Base-by-base conservation (phyloP, 352 stramenopile genomes). In the Pythium plurisporium region DNA sequence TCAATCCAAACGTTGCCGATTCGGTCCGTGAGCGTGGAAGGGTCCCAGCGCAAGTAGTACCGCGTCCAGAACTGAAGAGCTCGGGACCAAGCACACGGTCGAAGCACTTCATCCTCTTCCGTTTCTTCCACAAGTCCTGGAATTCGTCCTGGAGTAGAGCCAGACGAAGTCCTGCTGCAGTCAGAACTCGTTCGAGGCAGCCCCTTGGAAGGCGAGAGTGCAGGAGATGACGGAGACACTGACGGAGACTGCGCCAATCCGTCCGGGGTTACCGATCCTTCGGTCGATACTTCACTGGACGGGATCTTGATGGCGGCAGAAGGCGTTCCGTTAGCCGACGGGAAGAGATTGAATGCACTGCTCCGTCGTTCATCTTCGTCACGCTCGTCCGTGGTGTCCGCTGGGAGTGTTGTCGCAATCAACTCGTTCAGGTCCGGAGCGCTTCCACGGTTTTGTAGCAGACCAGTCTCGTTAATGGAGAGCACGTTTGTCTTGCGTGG, bases 41-140 rank as follows among this genome's bases (percentile, higher is more conserved):
- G 72, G 38, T 94, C 80, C 79, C 81, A 92, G 5, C 84, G 79
- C 52, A 94, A 51, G 33, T 91, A 94, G 54, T 92, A 94, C 15
- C 79, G 70, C 12, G 73, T 69, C 84, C 84, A 94, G 23, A 94
- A 90, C 36, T 72, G 66, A 11, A 94, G 59, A 31, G 78, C 73
- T 25, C 87, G 88, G 15, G 87, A 79, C 42, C 77, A 75, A 22
- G 70, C 79, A 33, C 77, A 86, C 22, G 82, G 84, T 9, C 88
- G 66, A 17, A 94, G 78, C 33, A 92, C 73, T 47, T 89, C 73
- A 47, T 85, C 73, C 3, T 65, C 57, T 14, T 65, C 57, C 6
- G 34, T 19, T 10, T 54, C 42, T 17, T 64, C 48, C 25, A 44
- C 31, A 23, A 52, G 34, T 7, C 40, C 40, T 5, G 52, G 47